phyloP scores from a whole-genome alignment of 371 early-diverging fungal species.

The Parasitella parasitica region DNA sequence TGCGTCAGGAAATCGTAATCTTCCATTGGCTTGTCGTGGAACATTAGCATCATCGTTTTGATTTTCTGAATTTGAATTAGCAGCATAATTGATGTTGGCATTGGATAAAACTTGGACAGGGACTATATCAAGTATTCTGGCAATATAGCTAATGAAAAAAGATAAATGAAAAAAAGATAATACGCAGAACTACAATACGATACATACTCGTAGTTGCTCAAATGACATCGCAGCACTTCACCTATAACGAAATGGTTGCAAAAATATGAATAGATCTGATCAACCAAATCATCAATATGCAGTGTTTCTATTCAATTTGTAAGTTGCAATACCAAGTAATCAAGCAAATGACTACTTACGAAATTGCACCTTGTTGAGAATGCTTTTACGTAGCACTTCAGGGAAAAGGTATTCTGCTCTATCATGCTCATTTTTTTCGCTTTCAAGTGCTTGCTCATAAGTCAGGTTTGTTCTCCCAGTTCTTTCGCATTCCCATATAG shows the following conservation, averaged over 20 bases:
- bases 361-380: constrained; percentile 66
- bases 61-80: not conserved
- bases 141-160: constrained; percentile 27
- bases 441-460: constrained; percentile 81
- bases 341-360: constrained; percentile 43
- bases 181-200: not conserved
- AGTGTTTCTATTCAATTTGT: constrained; percentile 34
- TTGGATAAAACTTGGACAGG: constrained; percentile 5
- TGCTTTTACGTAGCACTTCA: constrained; percentile 55
- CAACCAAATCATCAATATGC: constrained; percentile 47
- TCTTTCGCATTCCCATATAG: constrained; percentile 75
- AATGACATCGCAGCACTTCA: constrained; percentile 44
- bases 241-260: constrained; percentile 38
- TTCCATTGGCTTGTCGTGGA: constrained; percentile 43
- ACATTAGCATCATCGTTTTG: constrained; percentile 12
- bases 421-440: constrained; percentile 63
- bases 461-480: constrained; percentile 76
- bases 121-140: constrained; percentile 29
- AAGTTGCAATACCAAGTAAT: not conserved
- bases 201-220: constrained; percentile 35
- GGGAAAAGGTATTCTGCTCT: constrained; percentile 64
- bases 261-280: constrained; percentile 46
- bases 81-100: not conserved
- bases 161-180: not conserved
- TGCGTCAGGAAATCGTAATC: constrained; percentile 48